phyloP scores from a whole-genome alignment of 2,329 filamentous ascomycete species.

The Pseudogymnoascus pannorum region DNA sequence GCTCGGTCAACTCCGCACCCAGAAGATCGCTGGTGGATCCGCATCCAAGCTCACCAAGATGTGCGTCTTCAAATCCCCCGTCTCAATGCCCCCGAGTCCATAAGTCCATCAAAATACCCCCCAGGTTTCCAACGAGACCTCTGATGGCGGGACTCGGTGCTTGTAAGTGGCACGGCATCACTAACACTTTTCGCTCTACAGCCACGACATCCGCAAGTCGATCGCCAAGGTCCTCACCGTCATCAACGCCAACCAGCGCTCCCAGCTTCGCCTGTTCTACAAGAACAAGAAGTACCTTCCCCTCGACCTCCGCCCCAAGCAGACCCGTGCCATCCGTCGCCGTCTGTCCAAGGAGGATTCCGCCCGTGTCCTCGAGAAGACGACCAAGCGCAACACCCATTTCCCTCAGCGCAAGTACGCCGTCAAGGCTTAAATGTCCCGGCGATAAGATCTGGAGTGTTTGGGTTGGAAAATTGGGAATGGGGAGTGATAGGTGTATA shows the following conservation, averaged over 20 bases:
- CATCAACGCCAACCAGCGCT: constrained; percentile 99
- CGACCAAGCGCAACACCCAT: constrained; percentile 91
- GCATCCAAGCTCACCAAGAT: constrained; percentile 96
- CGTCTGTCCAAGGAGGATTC: constrained; percentile 88
- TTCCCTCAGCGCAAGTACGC: constrained; percentile 99
- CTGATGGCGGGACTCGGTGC: constrained; percentile 7
- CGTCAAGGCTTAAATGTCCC: constrained; percentile 67
- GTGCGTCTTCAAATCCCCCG: constrained; percentile 49
- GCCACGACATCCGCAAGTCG: constrained; percentile 98
- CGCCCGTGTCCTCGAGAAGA: constrained; percentile 78
- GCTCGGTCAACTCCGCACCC: constrained; percentile 91
- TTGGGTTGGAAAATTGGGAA: constrained; percentile 10
- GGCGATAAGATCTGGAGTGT: background rate
- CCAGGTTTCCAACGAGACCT: background rate
- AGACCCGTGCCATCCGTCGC: constrained; percentile 96
- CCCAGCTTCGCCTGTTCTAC: constrained; percentile 98
- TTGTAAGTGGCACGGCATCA: constrained; percentile 10
- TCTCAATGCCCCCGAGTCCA: constrained; percentile 14
- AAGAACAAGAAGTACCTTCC: constrained; percentile 99
- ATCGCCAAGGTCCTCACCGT: constrained; percentile 98
- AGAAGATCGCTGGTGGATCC: constrained; percentile 92
- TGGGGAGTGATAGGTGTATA: constrained; percentile 4
- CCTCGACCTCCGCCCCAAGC: constrained; percentile 96
- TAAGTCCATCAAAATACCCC: background rate
- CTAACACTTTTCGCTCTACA: constrained; percentile 34